Evolutionary conservation across 2,329 filamentous ascomycete genomes (phyloP), one percentile per base, ranked within the genome.

Genomic region (Pseudogymnoascus sp.): DNA sequence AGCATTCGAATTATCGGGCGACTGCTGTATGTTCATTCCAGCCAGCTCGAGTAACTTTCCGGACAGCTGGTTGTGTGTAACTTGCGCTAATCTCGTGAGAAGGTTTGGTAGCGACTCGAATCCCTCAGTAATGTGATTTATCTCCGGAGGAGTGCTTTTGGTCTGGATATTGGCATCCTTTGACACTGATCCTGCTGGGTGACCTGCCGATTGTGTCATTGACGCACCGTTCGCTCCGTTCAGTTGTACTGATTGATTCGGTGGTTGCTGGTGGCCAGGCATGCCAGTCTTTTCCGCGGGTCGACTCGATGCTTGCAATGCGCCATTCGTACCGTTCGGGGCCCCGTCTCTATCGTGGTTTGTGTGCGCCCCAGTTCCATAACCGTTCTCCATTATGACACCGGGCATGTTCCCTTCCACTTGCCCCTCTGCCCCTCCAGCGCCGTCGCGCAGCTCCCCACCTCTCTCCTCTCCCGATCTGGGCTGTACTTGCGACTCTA

Each of bases 41-140:
- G 89, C 85, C 75, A 97, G 78, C 65, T 88, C 84, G 39, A 82
- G 78, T 48, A 97, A 82, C 66, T 89, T 81, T 7, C 90, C 87
- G 60, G 85, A 81, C 34, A 98, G 80, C 63, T 88, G 85, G 73
- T 90, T 91, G 76, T 93, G 93, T 60, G 90, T 92, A 71, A 88
- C 86, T 75, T 97, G 92, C 36, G 90, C 88, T 39, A 95, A 83
- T 69, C 95, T 87, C 68, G 86, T 84, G 62, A 98, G 82, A 54
- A 99, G 79, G 13, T 83, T 83, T 4, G 87, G 86, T 19, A 98
- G 81, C 3, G 91, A 87, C 64, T 93, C 82, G 74, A 92, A 96
- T 36, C 86, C 88, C 64, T 87, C 80, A 0, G 88, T 88, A 65
- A 96, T 89, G 72, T 96, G 91, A 39, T 79, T 76, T 39, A 89